Percentiles rank a stretch among this genome's conserved stretches.
These are phyloP conservation scores for Suillus cothurnatus DNA, from an alignment of 768 basidiomycete species.

Conservation along the genomic window DNA sequence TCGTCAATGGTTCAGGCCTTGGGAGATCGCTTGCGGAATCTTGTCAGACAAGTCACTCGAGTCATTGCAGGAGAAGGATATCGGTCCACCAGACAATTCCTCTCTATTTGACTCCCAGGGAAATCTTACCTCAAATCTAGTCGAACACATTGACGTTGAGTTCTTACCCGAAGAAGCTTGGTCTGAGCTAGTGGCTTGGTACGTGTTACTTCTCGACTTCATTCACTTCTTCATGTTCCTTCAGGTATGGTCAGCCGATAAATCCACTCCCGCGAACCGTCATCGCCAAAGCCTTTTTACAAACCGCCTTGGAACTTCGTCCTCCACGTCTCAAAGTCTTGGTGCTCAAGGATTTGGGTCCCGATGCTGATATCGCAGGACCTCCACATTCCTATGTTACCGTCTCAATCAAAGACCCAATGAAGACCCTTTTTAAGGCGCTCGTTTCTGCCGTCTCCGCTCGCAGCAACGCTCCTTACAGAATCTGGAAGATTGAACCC, in stretches of 20 bases:
- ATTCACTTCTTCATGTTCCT: background rate
- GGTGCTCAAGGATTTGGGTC: slow-evolving; percentile 37
- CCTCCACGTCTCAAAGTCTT: slow-evolving; percentile 67
- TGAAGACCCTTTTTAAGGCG: slow-evolving; percentile 42
- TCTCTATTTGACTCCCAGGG: slow-evolving; percentile 58
- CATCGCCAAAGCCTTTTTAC: slow-evolving; percentile 56
- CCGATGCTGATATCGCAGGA: slow-evolving; percentile 29
- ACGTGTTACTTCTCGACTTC: slow-evolving; percentile 7
- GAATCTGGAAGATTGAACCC: slow-evolving; percentile 64
- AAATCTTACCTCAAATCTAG: slow-evolving; percentile 42
- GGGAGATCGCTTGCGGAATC: slow-evolving; percentile 73
- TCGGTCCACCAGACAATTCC: slow-evolving; percentile 79
- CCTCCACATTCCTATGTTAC: slow-evolving; percentile 39
- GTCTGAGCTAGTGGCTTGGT: slow-evolving; percentile 68
- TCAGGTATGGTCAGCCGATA: slow-evolving; percentile 71
- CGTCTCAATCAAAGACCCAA: slow-evolving; percentile 54
- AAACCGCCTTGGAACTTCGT: slow-evolving; percentile 66
- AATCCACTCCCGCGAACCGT: slow-evolving; percentile 67
- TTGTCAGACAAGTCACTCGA: slow-evolving; percentile 66
- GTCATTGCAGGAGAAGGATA: slow-evolving; percentile 55
- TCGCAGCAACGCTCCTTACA: slow-evolving; percentile 43
- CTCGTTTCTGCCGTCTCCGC: slow-evolving; percentile 42
- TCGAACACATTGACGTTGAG: slow-evolving; percentile 72
- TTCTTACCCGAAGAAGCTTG: slow-evolving; percentile 76
- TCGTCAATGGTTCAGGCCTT: slow-evolving; percentile 71